Base-by-base conservation (phyloP, 805 yeast genomes). In the Monosporozyma unispora region DNA sequence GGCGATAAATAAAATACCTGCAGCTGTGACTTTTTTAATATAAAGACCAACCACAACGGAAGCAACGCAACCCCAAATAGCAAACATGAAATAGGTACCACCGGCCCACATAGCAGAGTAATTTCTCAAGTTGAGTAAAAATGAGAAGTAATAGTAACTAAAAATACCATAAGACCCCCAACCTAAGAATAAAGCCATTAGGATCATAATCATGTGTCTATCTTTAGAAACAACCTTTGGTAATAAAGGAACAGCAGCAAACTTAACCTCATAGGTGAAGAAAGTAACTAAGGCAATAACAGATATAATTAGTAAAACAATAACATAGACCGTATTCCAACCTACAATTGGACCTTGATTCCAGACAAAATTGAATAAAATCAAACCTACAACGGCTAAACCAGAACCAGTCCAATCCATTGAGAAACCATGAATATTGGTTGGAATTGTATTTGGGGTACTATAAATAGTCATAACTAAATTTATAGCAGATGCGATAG, bases 131-230 rank as follows among this genome's bases (percentile, higher is more conserved):
- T 78, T 76, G 48, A 77, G 57, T 28, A 76, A 56, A 45, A 79
- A 73, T 25, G 73, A 70, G 73, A 77, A 80, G 51, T 75, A 76
- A 63, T 82, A 84, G 58, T 71, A 83, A n/a, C 81, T 70, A 81
- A 85, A 83, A 25, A 83, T 71, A 2, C 91, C 89, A 67, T 84
- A 85, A 18, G 85, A 75, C 1, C 87, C 82, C 93, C 93, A 85
- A 0, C 91, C 91, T 5, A 79, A 66, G 2, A 78, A 71, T 33
- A 82, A 67, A 40, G 78, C 71, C 1, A 66, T 56, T 41, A 85
- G 65, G 1, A 81, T 77, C 50, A 80, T 60, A 0, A 74, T 70
- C 22, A 75, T 71, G 43, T 53, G 56, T 37, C 76, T 72, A 6
- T 63, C 49, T 46, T 70, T 71, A 61, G 81, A 70, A 1, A 75